Base-by-base conservation (phyloP, 306 rosid species). In the Psophocarpus tetragonolobus region DNA sequence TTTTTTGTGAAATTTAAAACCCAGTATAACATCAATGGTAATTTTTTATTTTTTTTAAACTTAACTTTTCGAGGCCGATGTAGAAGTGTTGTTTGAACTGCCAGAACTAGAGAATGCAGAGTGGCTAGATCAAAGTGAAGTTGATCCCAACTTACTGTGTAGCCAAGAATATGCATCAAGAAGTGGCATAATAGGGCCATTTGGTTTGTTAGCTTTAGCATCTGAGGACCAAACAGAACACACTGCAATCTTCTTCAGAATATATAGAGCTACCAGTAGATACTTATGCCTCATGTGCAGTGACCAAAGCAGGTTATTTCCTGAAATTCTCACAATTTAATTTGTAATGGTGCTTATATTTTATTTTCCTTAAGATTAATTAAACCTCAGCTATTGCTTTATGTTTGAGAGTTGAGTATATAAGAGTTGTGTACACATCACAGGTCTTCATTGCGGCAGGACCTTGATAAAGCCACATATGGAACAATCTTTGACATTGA, bases 241-340 rank as follows among this genome's bases (percentile, higher is more conserved):
- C 21, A 89, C 94, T 48, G 87, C 87, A 18, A 35, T 81, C 7
- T 88, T 67, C 87, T 92, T 88, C 56, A 76, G 85, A 38, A 67
- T 92, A 44, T 90, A 75, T 60, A 87, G 74, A 76, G 74, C 84
- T 76, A 10, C 67, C 14, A 84, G 69, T 21, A 73, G 74, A 77
- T 88, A 84, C 69, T 36, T 80, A 9, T 89, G 91, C 74, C 66
- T 92, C 9, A 90, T 92, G 95, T 90, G 97, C 74, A 92, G 90
- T 67, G 97, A 90, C 65, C 89, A 85, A 24, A 88, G 88, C 88
- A 90, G 91, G 94, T 90, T 51, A 51, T 76, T 81, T 44, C 21
- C 21, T 79, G 7, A 15, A 14, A 50, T 54, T 57, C 58, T 29
- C 21, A 0, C 13, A 5, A 60, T 13, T 6, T 29, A 20, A 51